Evolutionary conservation across 208 protist genomes (phyloP).

Genomic region (Acanthamoeba comandoni): DNA sequence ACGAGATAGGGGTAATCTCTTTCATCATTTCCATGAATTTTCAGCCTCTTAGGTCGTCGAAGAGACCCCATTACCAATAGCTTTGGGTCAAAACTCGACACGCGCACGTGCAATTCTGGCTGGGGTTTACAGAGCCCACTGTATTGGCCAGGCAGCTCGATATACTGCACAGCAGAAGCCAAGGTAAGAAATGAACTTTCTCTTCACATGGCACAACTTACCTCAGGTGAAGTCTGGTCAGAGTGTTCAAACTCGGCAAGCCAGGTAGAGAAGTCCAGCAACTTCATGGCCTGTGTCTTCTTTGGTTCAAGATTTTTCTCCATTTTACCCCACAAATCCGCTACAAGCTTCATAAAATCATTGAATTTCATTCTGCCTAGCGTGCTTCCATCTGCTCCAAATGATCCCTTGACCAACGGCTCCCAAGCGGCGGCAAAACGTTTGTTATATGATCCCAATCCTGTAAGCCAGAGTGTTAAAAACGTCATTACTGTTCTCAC

Average conservation of each 20-base stretch:
- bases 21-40: constrained; percentile 90
- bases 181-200: constrained; percentile 48
- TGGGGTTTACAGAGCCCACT: constrained; percentile 80
- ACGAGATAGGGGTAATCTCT: constrained; percentile 90
- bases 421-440: constrained; percentile 83
- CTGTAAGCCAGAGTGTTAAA: not conserved
- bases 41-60: constrained; percentile 91
- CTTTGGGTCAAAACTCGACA: constrained; percentile 84
- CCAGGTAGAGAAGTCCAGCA: constrained; percentile 85
- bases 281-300: constrained; percentile 77
- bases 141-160: constrained; percentile 88
- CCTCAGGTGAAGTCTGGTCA: constrained; percentile 56
- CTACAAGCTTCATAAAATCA: constrained; percentile 48
- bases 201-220: not conserved
- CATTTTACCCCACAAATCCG: constrained; percentile 69
- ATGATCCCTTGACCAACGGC: constrained; percentile 39
- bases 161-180: constrained; percentile 37
- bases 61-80: constrained; percentile 91
- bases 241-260: constrained; percentile 82
- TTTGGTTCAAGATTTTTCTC: constrained; percentile 68
- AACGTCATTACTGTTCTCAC: not conserved
- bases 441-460: constrained; percentile 76
- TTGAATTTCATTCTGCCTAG: constrained; percentile 62
- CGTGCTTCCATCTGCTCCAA: constrained; percentile 52
- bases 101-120: constrained; percentile 78